Conservation (phyloP, 2,329 filamentous ascomycete species). For the Penicillium glabrum region DNA sequence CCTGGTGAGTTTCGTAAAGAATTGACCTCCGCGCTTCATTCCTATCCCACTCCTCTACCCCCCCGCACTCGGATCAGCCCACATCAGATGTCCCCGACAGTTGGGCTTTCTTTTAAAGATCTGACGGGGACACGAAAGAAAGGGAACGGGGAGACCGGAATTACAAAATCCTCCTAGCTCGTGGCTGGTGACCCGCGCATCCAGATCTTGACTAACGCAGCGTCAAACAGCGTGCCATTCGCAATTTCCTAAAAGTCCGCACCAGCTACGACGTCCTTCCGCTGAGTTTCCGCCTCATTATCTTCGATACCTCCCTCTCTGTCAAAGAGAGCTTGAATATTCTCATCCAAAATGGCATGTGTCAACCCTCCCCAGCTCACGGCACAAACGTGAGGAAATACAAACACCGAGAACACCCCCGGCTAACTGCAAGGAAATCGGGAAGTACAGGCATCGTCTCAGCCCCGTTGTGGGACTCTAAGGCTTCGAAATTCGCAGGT, state of each 20-base stretch:
- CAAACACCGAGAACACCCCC: background rate
- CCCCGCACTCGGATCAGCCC: background rate
- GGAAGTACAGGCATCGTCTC: conserved; percentile 80
- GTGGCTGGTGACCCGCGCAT: conserved; percentile 14
- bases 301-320: conserved; percentile 90
- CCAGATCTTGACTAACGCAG: conserved; percentile 29
- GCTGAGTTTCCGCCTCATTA: conserved; percentile 90
- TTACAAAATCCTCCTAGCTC: conserved; percentile 12
- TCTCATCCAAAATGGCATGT: conserved; percentile 85
- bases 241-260: conserved; percentile 92
- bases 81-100: background rate
- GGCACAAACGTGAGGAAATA: background rate
- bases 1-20: conserved; percentile 40
- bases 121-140: background rate
- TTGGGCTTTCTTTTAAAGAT: conserved; percentile 4
- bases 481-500: conserved; percentile 87
- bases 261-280: conserved; percentile 98
- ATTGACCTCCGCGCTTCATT: conserved; percentile 5
- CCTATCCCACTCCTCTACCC: conserved; percentile 1
- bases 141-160: background rate
- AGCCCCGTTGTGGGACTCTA: conserved; percentile 94
- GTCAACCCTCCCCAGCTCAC: background rate
- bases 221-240: conserved; percentile 71
- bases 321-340: conserved; percentile 98
- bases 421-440: conserved; percentile 20